Conservation (phyloP, 2,329 filamentous ascomycete species). For the Aspergillus aculeatinus region DNA sequence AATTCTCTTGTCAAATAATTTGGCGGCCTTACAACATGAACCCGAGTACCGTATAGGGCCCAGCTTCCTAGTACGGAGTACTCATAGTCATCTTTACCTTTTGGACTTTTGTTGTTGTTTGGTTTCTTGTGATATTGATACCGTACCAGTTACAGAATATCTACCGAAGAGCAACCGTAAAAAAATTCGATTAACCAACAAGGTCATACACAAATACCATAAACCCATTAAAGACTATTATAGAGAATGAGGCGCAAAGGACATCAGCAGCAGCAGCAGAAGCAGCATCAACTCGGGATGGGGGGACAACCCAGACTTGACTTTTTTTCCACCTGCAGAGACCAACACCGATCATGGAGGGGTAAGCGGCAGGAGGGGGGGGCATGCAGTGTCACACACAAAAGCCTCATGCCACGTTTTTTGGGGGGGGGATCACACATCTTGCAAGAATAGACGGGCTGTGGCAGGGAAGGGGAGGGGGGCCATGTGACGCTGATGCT, state of each 20-base stretch:
- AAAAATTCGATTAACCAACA: no score
- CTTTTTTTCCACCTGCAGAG: background rate
- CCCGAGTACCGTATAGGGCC: no score
- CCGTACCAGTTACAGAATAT: background rate
- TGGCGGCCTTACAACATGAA: background rate
- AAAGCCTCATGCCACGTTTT: slow-evolving; percentile 1
- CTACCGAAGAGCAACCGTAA: background rate
- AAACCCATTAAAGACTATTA: no score
- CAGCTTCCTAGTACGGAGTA: no score
- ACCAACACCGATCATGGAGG: background rate
- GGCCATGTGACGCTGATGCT: background rate
- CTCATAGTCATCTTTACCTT: no score
- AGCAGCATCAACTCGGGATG: background rate
- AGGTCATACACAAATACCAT: no score
- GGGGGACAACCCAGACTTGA: background rate
- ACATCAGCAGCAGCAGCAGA: background rate
- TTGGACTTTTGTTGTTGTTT: no score
- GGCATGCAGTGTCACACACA: background rate
- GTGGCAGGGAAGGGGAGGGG: background rate
- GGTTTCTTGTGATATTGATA: no score
- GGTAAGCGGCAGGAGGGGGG: background rate
- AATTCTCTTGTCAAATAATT: no score
- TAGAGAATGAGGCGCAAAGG: background rate
- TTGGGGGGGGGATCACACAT: background rate
- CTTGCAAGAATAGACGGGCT: background rate